These are phyloP conservation scores for Takashimella koratensis DNA, from an alignment of 1,284 basidiomycete genomes.

Conservation along the genomic window DNA sequence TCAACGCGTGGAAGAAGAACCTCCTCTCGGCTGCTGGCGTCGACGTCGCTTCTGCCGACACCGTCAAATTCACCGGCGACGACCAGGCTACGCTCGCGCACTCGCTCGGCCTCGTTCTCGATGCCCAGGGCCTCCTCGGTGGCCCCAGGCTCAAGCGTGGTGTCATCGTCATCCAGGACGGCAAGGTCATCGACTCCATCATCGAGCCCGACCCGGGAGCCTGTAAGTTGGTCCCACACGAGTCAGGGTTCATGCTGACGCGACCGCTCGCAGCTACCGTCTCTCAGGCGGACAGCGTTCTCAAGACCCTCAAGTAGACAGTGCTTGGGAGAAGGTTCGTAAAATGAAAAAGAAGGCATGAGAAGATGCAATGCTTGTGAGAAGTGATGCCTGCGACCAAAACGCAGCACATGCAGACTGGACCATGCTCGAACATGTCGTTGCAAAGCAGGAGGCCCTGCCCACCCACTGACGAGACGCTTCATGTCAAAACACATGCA, in stretches of 20 bases:
- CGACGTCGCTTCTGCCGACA: slow-evolving; percentile 11
- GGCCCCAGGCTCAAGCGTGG: slow-evolving; percentile 63
- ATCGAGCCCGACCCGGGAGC: slow-evolving; percentile 60
- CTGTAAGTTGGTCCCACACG: slow-evolving; percentile 25
- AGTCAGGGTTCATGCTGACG: neutral
- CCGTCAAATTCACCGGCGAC: slow-evolving; percentile 57
- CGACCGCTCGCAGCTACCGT: slow-evolving; percentile 49
- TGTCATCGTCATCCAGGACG: slow-evolving; percentile 50
- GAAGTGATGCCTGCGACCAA: too few relatives aligned
- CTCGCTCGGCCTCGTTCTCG: slow-evolving; percentile 62
- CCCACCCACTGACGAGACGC: too few relatives aligned
- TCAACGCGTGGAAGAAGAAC: slow-evolving; percentile 65
- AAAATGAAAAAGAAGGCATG: too few relatives aligned
- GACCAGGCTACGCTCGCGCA: slow-evolving; percentile 60
- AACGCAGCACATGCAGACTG: too few relatives aligned
- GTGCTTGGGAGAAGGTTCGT: too few relatives aligned
- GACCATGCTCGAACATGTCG: too few relatives aligned
- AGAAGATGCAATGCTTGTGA: too few relatives aligned
- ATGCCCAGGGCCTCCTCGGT: slow-evolving; percentile 61
- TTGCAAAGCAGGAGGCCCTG: too few relatives aligned
- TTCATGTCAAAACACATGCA: too few relatives aligned
- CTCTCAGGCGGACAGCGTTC: slow-evolving; percentile 59
- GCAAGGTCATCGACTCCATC: slow-evolving; percentile 56
- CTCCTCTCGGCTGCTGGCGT: slow-evolving; percentile 52
- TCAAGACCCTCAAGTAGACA: slow-evolving; percentile 54